Evolutionary conservation across 164 flowering plant genomes (phyloP).

Genomic region (Paratinospora sagittata): DNA sequence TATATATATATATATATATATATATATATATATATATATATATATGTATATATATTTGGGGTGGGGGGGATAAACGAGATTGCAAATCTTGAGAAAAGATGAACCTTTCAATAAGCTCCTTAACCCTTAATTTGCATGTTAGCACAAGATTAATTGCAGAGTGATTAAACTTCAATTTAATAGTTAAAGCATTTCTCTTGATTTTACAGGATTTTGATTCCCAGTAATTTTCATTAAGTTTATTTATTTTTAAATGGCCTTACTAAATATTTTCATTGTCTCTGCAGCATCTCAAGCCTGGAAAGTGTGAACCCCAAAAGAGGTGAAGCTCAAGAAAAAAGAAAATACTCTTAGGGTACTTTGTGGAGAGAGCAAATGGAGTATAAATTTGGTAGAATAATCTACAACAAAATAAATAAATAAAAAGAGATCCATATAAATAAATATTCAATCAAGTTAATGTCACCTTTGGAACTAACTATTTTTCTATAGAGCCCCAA

Average conservation of each 20-base stretch:
- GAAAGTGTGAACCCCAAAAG: neutral
- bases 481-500: no score
- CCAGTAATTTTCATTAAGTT: neutral
- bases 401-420: neutral
- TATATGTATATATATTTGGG: neutral
- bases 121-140: no score
- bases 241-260: neutral
- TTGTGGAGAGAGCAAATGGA: neutral
- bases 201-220: neutral
- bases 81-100: neutral
- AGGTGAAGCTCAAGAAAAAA: neutral
- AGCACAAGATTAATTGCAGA: no score
- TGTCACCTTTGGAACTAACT: no score
- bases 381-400: neutral
- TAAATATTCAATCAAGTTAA: neutral
- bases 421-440: neutral
- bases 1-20: no score
- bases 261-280: neutral
- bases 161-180: no score
- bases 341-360: neutral
- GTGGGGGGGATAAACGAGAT: no score
- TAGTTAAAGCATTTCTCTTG: no score
- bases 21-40: no score
- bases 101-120: no score
- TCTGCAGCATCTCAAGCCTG: constrained; percentile 1